These are phyloP conservation scores for Diplodia seriata DNA, from an alignment of 2,329 filamentous ascomycete species.

Conservation along the genomic window DNA sequence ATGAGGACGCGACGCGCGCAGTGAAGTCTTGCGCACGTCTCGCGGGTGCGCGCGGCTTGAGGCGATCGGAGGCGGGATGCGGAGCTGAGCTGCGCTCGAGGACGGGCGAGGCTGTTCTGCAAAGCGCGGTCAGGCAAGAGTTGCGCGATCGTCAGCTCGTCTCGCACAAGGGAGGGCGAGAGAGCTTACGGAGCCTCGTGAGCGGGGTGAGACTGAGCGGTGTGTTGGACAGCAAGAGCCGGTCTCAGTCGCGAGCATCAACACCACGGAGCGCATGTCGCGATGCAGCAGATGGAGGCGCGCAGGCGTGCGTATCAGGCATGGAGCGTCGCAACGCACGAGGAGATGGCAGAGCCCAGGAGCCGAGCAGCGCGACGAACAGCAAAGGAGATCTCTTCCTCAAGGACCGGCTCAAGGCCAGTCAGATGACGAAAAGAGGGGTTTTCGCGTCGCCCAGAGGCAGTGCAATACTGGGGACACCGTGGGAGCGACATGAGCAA, in stretches of 20 bases:
- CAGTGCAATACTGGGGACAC: conserved; percentile 17
- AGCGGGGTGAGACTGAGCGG: background rate
- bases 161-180: background rate
- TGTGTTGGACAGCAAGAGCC: conserved; percentile 5
- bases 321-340: background rate
- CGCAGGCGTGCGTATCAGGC: background rate
- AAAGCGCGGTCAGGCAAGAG: background rate
- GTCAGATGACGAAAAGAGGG: background rate
- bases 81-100: background rate
- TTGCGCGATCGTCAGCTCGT: background rate
- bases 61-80: background rate
- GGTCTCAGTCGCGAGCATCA: background rate
- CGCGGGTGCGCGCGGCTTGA: background rate
- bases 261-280: background rate
- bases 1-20: background rate
- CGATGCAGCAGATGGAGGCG: background rate
- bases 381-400: background rate
- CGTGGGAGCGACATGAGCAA: background rate
- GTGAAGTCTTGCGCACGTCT: background rate
- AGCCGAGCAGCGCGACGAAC: background rate
- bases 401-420: background rate
- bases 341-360: background rate
- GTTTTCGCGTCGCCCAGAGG: conserved; percentile 2
- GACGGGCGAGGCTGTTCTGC: background rate
- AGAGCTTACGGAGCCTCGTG: background rate